Conservation (phyloP, 352 stramenopile species). For the Globisporangium lucens region DNA sequence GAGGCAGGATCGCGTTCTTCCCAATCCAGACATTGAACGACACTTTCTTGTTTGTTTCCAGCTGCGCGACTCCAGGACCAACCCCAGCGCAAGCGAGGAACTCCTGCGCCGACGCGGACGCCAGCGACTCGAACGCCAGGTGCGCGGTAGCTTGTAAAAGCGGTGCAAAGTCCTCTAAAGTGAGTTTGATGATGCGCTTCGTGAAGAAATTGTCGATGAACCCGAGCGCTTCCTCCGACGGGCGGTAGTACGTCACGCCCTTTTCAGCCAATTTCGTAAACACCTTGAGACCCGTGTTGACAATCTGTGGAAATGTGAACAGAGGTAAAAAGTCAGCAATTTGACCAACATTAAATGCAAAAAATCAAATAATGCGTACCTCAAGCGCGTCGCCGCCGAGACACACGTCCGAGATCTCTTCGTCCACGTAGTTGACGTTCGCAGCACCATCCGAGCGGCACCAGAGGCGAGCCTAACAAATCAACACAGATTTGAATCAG, state of each 20-base stretch:
- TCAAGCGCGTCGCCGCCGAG: conserved; percentile 67
- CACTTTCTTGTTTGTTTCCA: conserved; percentile 37
- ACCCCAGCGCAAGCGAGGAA: conserved; percentile 31
- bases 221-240: conserved; percentile 82
- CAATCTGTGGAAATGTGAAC: conserved; percentile 56
- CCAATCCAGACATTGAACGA: conserved; percentile 80
- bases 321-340: background rate
- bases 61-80: conserved; percentile 57
- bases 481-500: background rate
- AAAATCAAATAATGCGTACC: conserved; percentile 20
- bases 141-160: conserved; percentile 55
- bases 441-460: conserved; percentile 72
- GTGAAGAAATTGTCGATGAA: conserved; percentile 88
- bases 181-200: conserved; percentile 60
- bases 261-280: conserved; percentile 79
- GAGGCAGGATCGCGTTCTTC: conserved; percentile 64
- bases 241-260: conserved; percentile 76
- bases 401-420: conserved; percentile 58
- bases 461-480: conserved; percentile 46
- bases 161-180: conserved; percentile 38
- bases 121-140: conserved; percentile 48
- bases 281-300: conserved; percentile 91
- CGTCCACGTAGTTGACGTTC: conserved; percentile 80
- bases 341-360: background rate
- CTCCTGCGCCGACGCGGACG: conserved; percentile 27